These are phyloP conservation scores for Fragilariopsis cylindrus DNA, from an alignment of 108 stramenopile species.

Conservation along the genomic window DNA sequence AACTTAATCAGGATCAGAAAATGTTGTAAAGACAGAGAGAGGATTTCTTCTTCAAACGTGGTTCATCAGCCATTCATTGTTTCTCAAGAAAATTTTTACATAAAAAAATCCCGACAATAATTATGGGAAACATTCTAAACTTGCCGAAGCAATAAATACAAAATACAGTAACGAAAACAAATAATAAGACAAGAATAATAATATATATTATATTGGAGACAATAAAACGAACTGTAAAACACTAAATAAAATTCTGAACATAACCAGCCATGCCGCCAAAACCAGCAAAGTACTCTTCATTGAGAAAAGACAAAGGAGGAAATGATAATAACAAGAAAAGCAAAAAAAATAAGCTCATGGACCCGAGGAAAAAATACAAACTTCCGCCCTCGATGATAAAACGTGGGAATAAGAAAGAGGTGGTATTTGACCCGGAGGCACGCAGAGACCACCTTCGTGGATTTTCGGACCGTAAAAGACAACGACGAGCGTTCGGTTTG, in stretches of 20 bases:
- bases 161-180: neutral
- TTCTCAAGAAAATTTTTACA: neutral
- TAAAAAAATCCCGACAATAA: neutral
- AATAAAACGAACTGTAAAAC: no score
- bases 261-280: neutral
- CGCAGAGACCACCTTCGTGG: slow-evolving; percentile 70
- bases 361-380: slow-evolving; percentile 2
- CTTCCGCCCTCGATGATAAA: slow-evolving; percentile 6
- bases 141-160: neutral
- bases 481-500: slow-evolving; percentile 82
- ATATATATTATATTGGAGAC: neutral
- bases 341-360: neutral
- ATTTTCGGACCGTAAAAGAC: slow-evolving; percentile 71
- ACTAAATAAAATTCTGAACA: no score
- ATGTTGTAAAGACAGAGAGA: no score
- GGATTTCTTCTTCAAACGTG: no score
- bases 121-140: neutral
- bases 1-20: no score
- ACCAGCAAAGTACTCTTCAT: neutral
- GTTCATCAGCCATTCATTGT: slow-evolving; percentile 7
- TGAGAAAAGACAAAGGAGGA: neutral
- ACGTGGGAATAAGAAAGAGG: slow-evolving; percentile 47
- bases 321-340: slow-evolving; percentile 1
- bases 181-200: neutral
- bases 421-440: slow-evolving; percentile 77